Percentiles rank a stretch among this genome's conserved stretches.
Conservation (phyloP, 495 filamentous ascomycete species). For the Cenococcum geophilum region DNA sequence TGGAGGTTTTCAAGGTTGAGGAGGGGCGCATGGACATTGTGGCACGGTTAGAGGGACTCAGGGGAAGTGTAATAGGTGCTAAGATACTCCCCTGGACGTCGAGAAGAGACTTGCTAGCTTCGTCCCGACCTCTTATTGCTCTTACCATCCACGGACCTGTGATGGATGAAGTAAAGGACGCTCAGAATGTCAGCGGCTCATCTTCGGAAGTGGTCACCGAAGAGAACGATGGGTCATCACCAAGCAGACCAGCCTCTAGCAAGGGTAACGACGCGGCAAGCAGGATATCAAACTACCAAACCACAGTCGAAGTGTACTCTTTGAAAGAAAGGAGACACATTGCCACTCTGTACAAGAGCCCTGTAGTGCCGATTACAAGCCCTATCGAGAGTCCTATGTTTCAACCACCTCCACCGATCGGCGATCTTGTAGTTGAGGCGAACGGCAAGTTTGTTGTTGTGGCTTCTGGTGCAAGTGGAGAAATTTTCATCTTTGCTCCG, state of each 20-base stretch:
- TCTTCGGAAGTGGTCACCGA: slow-evolving; percentile 17
- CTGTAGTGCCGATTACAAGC: slow-evolving; percentile 42
- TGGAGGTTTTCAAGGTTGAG: slow-evolving; percentile 65
- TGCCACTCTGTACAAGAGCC: slow-evolving; percentile 59
- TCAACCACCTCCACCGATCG: slow-evolving; percentile 56
- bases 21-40: slow-evolving; percentile 59
- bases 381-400: slow-evolving; percentile 51
- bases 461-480: slow-evolving; percentile 74
- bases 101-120: slow-evolving; percentile 39
- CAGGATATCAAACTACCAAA: slow-evolving; percentile 61
- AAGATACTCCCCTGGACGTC: slow-evolving; percentile 64
- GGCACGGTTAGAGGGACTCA: slow-evolving; percentile 64
- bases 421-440: slow-evolving; percentile 63
- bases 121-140: slow-evolving; percentile 59
- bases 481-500: slow-evolving; percentile 67
- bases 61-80: slow-evolving; percentile 73
- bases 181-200: slow-evolving; percentile 10
- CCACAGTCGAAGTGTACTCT: slow-evolving; percentile 79
- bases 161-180: slow-evolving; percentile 24
- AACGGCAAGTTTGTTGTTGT: slow-evolving; percentile 62
- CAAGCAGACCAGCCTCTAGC: slow-evolving; percentile 25
- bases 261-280: slow-evolving; percentile 33
- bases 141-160: slow-evolving; percentile 70
- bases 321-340: slow-evolving; percentile 61
- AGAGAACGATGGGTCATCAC: slow-evolving; percentile 17